A percentile compares a stretch with the other conserved stretches of the same genome.
phyloP scores from a whole-genome alignment of 2,329 filamentous ascomycete genomes.

The Metarhizium guizhouense region DNA sequence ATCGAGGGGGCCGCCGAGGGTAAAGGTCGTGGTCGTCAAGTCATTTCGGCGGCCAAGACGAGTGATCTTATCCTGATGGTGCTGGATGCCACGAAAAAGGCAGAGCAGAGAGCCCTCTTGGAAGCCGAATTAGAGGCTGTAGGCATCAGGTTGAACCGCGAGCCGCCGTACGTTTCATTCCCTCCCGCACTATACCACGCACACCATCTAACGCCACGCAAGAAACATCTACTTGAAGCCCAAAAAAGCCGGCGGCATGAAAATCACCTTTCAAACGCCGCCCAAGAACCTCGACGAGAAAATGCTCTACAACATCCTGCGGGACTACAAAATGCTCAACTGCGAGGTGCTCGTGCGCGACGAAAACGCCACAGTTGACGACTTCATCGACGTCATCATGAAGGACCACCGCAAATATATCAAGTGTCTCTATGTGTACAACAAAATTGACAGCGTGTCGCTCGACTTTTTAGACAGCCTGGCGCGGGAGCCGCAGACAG shows the following conservation, averaged over 20 bases:
- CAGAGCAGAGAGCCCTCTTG: constrained; percentile 80
- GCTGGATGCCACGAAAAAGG: constrained; percentile 90
- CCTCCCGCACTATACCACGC: not conserved
- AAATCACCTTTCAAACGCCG: constrained; percentile 87
- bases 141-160: constrained; percentile 83
- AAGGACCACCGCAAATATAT: constrained; percentile 98
- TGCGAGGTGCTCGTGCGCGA: constrained; percentile 93
- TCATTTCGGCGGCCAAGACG: constrained; percentile 96
- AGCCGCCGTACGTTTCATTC: constrained; percentile 61
- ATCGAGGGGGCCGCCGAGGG: constrained; percentile 95
- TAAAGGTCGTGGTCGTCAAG: constrained; percentile 89
- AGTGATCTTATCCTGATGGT: constrained; percentile 97
- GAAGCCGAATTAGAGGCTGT: constrained; percentile 93
- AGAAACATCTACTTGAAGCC: constrained; percentile 95
- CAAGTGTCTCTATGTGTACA: constrained; percentile 91
- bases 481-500: constrained; percentile 85
- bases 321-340: constrained; percentile 98
- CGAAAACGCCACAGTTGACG: constrained; percentile 91
- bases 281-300: constrained; percentile 93
- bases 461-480: constrained; percentile 89
- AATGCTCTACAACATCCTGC: constrained; percentile 95
- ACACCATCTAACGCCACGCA: not conserved
- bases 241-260: constrained; percentile 96
- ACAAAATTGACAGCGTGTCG: constrained; percentile 95
- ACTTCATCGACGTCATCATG: constrained; percentile 99